Evolutionary conservation across 2,329 filamentous ascomycete species (phyloP), one percentile per base, ranked within the genome.

Genomic region (Cladophialophora chaetospira): DNA sequence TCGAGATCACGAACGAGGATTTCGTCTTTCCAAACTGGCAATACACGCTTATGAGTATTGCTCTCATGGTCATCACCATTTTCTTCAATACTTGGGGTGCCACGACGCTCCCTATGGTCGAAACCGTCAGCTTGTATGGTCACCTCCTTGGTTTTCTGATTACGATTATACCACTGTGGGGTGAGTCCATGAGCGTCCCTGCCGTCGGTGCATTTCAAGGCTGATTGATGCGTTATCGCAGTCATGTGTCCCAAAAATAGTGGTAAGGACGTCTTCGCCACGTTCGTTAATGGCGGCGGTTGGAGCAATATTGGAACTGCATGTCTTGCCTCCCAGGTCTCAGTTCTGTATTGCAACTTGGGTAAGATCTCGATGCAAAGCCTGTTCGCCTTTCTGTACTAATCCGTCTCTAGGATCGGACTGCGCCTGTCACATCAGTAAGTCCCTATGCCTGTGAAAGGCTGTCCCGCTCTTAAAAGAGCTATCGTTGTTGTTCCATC

Each of bases 1-100:
- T 75, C 56, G 66, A 70, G 13, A 66, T 75, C 6, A 63, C 58
- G 4, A 23, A 63, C 5, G 15, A 55, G 3, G 55, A 62, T 11
- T 70, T 61, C 29, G 54, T 49, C 9, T 68, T 69, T 35, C 48
- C 55, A 17, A 64, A 60, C n/a, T 69, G 68, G 68, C 65, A 68
- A 35, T 61, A 60, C 36, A 69, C 67, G 0, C 60, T 70, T n/a
- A 55, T 68, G 33, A 66, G 65, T 62, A 53, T 69, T 5, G 64
- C 45, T 2, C 60, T 67, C 17, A 28, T 68, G 11, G 49, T 61
- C n/a, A 40, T 64, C 21, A 65, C 65, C 26, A 63, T 65, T 25
- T 47, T 54, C 45, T 58, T 66, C 55, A 68, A 68, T 26, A 66
- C 63, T 3, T 61, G 55, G 50, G 66, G 63, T 2, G 60, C 65